These are phyloP conservation scores for Corymbia calophylla DNA, from an alignment of 441 rosid genomes.

Conservation along the genomic window DNA sequence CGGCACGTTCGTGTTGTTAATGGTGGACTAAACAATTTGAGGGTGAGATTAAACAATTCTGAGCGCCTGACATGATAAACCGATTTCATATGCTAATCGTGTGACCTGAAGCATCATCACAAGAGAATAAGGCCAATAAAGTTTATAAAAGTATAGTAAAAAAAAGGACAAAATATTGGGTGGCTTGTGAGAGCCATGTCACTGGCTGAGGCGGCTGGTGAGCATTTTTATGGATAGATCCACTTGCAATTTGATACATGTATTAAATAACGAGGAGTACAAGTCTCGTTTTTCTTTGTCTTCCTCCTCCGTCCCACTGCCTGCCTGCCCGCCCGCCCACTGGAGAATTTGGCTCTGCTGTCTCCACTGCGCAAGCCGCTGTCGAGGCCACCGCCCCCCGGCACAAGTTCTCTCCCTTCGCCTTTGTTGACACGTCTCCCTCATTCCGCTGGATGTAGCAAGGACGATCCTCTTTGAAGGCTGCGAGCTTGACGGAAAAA, in stretches of 20 bases:
- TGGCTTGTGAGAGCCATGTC: neutral
- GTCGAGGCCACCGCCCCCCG: neutral
- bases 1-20: neutral
- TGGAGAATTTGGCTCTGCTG: neutral
- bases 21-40: neutral
- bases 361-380: neutral
- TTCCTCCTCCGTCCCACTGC: neutral
- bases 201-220: neutral
- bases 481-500: neutral
- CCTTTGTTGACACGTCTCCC: neutral
- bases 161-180: neutral
- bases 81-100: too few species aligned
- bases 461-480: neutral
- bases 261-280: neutral
- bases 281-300: neutral
- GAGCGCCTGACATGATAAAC: neutral
- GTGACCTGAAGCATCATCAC: neutral
- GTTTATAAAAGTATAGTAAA: neutral
- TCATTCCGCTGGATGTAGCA: neutral
- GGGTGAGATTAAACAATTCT: neutral
- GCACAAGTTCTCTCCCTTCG: neutral
- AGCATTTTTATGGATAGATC: rapidly evolving
- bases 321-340: neutral
- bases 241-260: rapidly evolving
- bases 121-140: neutral